Base-by-base conservation (phyloP, 495 filamentous ascomycete species). In the Penicillium arizonense region DNA sequence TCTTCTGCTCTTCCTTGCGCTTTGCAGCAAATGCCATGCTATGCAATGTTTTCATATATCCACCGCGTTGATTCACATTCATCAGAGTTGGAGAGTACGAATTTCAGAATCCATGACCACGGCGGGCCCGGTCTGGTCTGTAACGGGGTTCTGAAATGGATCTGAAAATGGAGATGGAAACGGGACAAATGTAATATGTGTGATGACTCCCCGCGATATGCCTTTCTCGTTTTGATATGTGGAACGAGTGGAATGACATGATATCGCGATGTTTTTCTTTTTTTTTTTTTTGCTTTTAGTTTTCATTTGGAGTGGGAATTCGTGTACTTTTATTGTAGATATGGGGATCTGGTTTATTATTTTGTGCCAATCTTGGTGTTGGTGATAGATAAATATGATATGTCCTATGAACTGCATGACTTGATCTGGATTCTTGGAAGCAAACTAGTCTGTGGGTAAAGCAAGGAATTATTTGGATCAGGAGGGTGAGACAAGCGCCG, bases 101-200 rank as follows among this genome's bases (percentile, higher is more conserved):
- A 30, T 30, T 30, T 30, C 9, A 7, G 36, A 41, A 48, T 37
- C 23, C 20, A 47, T 13, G 14, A 68, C 64, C 64, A 62, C 64
- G 62, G 67, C 67, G 44, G 67, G 67, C 48, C 63, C 67, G 63
- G 51, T 65, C 59, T 62, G 64, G 64, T 68, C 52, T 53, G 45
- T 30, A 30, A 30, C 28, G 7, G 2, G 28, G 28, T 8, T 30
- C 28, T 30, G 49, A 20, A 56, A 50, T 43, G 30, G 32, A 58
- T 32, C 42, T 47, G 44, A 30, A 35, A 52, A 42, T 47, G 51
- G 43, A 57, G 37, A 33, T 52, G 44, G 37, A 52, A 50, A 45
- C 14, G 48, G 45, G 45, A 18, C 33, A 32, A 30, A 32, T 63
- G 53, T 60, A 56, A 51, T 55, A 58, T 58, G 52, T 53, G 50